Evolutionary conservation across 306 rosid species (phyloP).

Genomic region (Citrullus colocynthis): DNA sequence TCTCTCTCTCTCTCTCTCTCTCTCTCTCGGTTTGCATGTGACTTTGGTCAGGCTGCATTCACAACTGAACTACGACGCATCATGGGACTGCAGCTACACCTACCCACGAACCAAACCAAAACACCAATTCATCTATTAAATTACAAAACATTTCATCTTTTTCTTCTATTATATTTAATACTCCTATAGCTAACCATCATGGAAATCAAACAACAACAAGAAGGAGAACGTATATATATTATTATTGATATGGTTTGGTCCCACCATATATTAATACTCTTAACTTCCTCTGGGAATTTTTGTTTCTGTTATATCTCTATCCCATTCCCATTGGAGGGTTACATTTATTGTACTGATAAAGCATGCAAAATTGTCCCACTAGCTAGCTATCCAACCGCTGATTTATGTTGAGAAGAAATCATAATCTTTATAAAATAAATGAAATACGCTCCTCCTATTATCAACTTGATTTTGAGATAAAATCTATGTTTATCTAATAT

Average conservation of each 20-base stretch:
- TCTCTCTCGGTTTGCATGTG: constrained; percentile 2
- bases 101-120: too few relatives aligned
- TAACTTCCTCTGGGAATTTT: background rate
- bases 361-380: background rate
- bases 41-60: background rate
- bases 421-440: too few relatives aligned
- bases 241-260: background rate
- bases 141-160: too few relatives aligned
- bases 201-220: background rate
- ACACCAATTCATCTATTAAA: too few relatives aligned
- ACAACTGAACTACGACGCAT: background rate
- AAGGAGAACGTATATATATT: background rate
- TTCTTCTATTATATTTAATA: too few relatives aligned
- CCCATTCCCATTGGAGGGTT: background rate
- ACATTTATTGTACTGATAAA: background rate
- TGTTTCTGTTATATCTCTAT: background rate
- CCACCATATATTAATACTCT: background rate
- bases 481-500: too few relatives aligned
- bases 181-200: too few relatives aligned
- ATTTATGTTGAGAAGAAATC: background rate
- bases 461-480: too few relatives aligned
- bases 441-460: too few relatives aligned
- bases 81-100: too few relatives aligned
- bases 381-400: background rate
- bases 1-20: background rate